phyloP scores from a whole-genome alignment of 148 eudicot species.

The Rhododendron molle region DNA sequence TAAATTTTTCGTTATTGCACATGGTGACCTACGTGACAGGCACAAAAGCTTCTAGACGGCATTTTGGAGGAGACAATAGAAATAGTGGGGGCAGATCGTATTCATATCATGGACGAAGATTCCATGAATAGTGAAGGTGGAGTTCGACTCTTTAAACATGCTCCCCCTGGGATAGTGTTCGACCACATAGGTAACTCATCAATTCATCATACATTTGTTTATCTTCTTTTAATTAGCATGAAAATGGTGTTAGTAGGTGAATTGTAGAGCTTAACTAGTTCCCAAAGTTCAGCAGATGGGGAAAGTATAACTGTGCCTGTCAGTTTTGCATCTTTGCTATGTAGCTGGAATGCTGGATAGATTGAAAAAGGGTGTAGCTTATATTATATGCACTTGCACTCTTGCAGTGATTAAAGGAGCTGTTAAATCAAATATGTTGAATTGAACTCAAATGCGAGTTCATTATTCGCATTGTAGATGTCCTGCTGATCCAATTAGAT shows the following conservation, averaged over 20 bases:
- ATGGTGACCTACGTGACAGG: constrained; percentile 37
- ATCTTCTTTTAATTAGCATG: background rate
- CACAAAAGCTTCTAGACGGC: constrained; percentile 63
- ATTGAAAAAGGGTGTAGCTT: background rate
- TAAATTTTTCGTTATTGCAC: background rate
- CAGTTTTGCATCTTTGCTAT: background rate
- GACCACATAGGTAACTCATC: constrained; percentile 53
- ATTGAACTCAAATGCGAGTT: background rate
- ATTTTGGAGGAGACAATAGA: constrained; percentile 59
- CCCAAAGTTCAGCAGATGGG: background rate
- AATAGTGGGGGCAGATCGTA: constrained; percentile 31
- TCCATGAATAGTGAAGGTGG: constrained; percentile 35
- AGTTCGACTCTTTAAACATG: constrained; percentile 64
- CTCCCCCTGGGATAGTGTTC: constrained; percentile 82
- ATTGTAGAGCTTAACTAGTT: background rate
- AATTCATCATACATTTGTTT: background rate
- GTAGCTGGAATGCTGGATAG: background rate
- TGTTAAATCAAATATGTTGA: background rate
- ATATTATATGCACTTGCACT: background rate
- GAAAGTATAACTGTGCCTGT: background rate
- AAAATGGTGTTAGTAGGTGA: background rate
- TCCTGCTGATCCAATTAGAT: background rate
- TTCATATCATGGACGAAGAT: constrained; percentile 20
- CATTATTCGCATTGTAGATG: background rate
- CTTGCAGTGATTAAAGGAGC: background rate